Percentiles rank a stretch among this genome's conserved stretches.
phyloP scores from a whole-genome alignment of 768 basidiomycete genomes.

The Pluteus cervinus region DNA sequence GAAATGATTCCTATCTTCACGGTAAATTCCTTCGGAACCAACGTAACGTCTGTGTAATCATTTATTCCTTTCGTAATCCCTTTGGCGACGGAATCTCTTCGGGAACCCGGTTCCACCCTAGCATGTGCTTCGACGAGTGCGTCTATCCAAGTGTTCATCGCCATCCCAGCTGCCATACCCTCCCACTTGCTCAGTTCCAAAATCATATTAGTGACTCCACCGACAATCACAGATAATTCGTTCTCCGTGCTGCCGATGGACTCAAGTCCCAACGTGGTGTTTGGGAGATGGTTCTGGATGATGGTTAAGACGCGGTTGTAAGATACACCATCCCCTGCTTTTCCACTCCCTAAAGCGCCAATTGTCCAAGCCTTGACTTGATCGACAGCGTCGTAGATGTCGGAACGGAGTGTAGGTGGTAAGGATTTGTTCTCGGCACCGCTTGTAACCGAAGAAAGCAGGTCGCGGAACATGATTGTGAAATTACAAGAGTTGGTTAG shows the following conservation, averaged over 20 bases:
- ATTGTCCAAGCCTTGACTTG: conserved; percentile 39
- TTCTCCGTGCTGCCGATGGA: conserved; percentile 38
- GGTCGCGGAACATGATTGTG: conserved; percentile 43
- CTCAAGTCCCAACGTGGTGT: conserved; percentile 38
- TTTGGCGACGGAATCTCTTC: conserved; percentile 37
- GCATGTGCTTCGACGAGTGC: conserved; percentile 35
- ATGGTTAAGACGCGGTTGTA: conserved; percentile 35
- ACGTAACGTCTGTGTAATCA: conserved; percentile 39
- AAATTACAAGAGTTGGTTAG: too few species aligned
- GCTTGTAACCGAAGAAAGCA: conserved; percentile 28
- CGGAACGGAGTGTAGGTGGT: conserved; percentile 42
- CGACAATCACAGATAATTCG: conserved; percentile 44
- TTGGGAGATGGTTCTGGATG: conserved; percentile 46
- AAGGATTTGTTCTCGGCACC: conserved; percentile 37
- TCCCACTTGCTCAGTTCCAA: conserved; percentile 53
- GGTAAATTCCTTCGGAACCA: conserved; percentile 51
- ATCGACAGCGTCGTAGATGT: conserved; percentile 46
- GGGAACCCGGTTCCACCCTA: conserved; percentile 21
- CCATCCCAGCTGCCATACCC: conserved; percentile 49
- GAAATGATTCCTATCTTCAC: conserved; percentile 50
- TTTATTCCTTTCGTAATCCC: conserved; percentile 48
- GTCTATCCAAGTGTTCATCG: conserved; percentile 51
- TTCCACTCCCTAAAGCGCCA: conserved; percentile 29
- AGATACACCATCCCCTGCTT: conserved; percentile 51
- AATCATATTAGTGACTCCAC: conserved; percentile 49